Evolutionary conservation across 1,284 basidiomycete genomes (phyloP), one percentile per base, ranked within the genome.

Genomic region (Apiotrichum siamense): DNA sequence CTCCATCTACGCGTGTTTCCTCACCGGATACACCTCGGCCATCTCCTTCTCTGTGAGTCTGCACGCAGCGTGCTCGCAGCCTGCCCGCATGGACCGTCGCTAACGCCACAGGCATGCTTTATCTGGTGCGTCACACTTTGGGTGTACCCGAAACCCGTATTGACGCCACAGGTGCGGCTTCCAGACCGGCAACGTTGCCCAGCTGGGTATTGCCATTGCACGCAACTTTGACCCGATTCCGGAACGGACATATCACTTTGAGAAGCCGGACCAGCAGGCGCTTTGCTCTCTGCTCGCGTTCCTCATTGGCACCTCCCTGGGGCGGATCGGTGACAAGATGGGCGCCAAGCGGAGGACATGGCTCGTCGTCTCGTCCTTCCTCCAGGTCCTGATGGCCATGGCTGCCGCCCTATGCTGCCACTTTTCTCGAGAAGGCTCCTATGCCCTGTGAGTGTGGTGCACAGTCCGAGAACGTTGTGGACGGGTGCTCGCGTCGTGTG

Each of bases 11-110:
- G 89, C 83, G 66, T 89, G 87, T 72, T 88, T 90, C 73, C 84
- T 91, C 81, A 91, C 88, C 0, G 88, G 88, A 1, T 87, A 83
- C 74, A 84, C 88, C 79, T 86, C 65, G 60, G 79, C 83, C 2
- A 77, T 89, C 17, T 83, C 83, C 1, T 91, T 89, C 76, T 82
- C 85, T 41, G 69, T 62, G 33, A 49, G 61, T 60, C 10, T 23
- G n/a, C n/a, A n/a, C n/a, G n/a, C n/a, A n/a, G n/a, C n/a, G n/a
- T 21, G n/a, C 9, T n/a, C 37, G 11, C n/a, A 7, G 20, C 17
- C 17, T 35, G 18, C 29, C 15, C 29, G 29, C 10, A 31, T 31
- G 29, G 29, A 31, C 29, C 11, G 29, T 31, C 15, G 18, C 33
- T 42, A 9, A n/a, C 27, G 4, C 15, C 33, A 17, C 44, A 67